Conservation (phyloP, 2,329 filamentous ascomycete species). For the Sclerotinia nivalis region DNA sequence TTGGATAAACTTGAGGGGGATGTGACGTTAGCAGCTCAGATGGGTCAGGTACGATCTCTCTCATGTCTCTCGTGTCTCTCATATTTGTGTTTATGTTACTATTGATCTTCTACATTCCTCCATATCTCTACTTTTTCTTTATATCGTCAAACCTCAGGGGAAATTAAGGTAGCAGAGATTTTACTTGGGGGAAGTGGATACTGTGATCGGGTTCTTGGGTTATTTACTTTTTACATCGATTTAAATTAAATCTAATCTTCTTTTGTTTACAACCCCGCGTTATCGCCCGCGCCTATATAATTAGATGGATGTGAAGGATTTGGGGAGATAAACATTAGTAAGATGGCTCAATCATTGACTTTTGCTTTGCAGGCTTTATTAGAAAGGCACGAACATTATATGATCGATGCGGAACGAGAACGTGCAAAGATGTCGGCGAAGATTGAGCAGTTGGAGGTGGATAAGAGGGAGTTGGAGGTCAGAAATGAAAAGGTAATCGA, state of each 20-base stretch:
- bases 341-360: constrained; percentile 58
- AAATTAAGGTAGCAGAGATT: constrained; percentile 19
- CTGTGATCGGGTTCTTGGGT: background rate
- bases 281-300: constrained; percentile 12
- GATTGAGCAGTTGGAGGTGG: constrained; percentile 51
- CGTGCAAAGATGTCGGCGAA: constrained; percentile 47
- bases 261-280: constrained; percentile 21
- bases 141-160: background rate
- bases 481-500: constrained; percentile 77
- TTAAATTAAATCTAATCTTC: constrained; percentile 20
- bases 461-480: constrained; percentile 72
- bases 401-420: constrained; percentile 87
- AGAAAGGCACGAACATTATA: constrained; percentile 89
- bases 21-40: constrained; percentile 78
- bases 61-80: constrained; percentile 31
- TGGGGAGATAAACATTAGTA: background rate
- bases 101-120: constrained; percentile 21
- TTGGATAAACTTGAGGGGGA: constrained; percentile 84
- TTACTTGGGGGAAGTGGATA: constrained; percentile 17
- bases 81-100: constrained; percentile 28
- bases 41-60: constrained; percentile 79
- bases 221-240: constrained; percentile 10
- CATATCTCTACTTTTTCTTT: background rate
- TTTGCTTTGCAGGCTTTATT: constrained; percentile 81
- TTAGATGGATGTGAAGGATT: background rate